Base-by-base conservation (phyloP, 208 protist species). In the Wallacemonas sp. region DNA sequence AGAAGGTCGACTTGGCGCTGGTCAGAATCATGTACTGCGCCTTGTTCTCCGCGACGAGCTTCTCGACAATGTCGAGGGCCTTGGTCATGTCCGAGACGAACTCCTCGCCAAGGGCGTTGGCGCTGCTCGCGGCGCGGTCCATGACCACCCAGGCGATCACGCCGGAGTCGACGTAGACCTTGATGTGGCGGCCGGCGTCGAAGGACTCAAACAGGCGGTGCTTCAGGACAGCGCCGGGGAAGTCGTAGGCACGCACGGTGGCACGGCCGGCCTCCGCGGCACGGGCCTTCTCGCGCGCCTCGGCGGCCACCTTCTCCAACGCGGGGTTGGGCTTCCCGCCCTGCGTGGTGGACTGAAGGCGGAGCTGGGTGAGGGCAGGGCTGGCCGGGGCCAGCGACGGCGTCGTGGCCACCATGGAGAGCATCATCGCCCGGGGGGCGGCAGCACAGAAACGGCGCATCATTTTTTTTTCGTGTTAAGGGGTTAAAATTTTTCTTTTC, bases 81-180 rank as follows among this genome's bases (percentile, higher is more conserved):
- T 77, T 57, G 36, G 65, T 69, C 73, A 88, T 49, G 62, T 77
- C 65, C 38, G 67, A 39, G 38, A 86, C 76, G 55, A 91, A 94
- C 41, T 80, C 74, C 26, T 87, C 77, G 11, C 82, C 80, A 33
- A 94, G 78, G 12, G 88, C 84, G 65, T 94, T 94, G 49, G 84
- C 88, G 71, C 79, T 87, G 46, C 75, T 84, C 31, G 77, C 85
- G 23, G 74, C 72, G 49, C 84, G 85, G 74, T 94, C 81, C 85
- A 94, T 91, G 33, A 94, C 88, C 55, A 94, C 81, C 88, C 88
- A 94, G 25, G 85, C 79, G 54, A 87, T 87, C 33, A 78, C 52
- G 36, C 81, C 72, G 18, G 77, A 86, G 71, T 94, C 88, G 44
- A 82, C 67, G 70, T 91, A 91, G 10, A 94, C 88, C 18, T 69